Conservation (phyloP, 306 rosid species). For the Argentina anserina region DNA sequence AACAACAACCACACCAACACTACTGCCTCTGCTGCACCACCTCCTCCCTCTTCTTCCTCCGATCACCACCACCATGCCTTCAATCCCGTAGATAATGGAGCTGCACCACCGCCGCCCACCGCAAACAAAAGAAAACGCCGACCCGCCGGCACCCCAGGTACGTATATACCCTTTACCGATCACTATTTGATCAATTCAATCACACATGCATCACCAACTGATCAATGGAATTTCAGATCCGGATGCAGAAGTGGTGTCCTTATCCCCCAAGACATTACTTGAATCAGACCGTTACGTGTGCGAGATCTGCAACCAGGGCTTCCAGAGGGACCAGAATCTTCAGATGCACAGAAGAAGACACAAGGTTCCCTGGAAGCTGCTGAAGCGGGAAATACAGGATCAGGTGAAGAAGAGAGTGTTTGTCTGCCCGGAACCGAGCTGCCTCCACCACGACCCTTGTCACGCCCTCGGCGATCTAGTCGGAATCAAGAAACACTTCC, state of each 20-base stretch:
- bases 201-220: background rate
- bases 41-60: slow-evolving; percentile 45
- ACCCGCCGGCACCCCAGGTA: slow-evolving; percentile 99
- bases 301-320: slow-evolving; percentile 98
- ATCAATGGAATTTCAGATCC: slow-evolving; percentile 48
- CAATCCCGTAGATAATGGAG: slow-evolving; percentile 48
- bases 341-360: slow-evolving; percentile 96
- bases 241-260: slow-evolving; percentile 90
- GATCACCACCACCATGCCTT: slow-evolving; percentile 25
- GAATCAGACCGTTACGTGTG: slow-evolving; percentile 93
- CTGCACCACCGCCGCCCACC: background rate
- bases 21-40: slow-evolving; percentile 29
- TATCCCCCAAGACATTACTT: slow-evolving; percentile 76
- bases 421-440: slow-evolving; percentile 84
- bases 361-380: slow-evolving; percentile 88
- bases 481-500: slow-evolving; percentile 87
- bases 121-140: slow-evolving; percentile 76
- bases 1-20: slow-evolving; percentile 26
- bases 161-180: background rate
- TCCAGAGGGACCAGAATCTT: slow-evolving; percentile 94
- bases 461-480: slow-evolving; percentile 97
- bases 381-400: slow-evolving; percentile 60
- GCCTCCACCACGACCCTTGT: slow-evolving; percentile 83
- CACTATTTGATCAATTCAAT: background rate
- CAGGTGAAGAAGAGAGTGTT: slow-evolving; percentile 68